Evolutionary conservation across 2,329 filamentous ascomycete genomes (phyloP), one percentile per base, ranked within the genome.

Genomic region (Aureobasidium sp.): DNA sequence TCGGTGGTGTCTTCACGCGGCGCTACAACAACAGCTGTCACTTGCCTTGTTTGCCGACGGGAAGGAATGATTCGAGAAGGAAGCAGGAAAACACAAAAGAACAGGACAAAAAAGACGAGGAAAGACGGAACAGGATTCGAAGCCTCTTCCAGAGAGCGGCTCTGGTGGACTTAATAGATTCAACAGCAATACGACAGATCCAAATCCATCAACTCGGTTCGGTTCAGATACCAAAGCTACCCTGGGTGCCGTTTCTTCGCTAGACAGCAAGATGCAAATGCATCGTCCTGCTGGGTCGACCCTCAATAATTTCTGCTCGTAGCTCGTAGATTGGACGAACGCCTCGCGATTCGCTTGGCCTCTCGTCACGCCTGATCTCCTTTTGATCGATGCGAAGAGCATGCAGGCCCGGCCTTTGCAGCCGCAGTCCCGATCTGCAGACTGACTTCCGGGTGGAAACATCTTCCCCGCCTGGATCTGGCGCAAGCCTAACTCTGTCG

Each of bases 1-100:
- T 60, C 34, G 41, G 43, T 59, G 43, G 55, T 39, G 46, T 60
- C 44, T 60, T 60, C 57, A 60, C 57, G 57, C 57, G 57, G 57
- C 44, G 44, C 34, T 48, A 46, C 57, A 50, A 39, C 55, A 59
- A 34, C 32, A 48, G 55, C 55, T 59, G 55, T 59, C 55, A 48
- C 55, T 48, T 39, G 53, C 53, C 53, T 59, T 59, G 43, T 37
- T 59, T 59, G 55, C 43, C 44, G 57, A 51, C 44, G 17, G 57
- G 44, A 44, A 51, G 46, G 44, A 51, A 51, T 48, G 44, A 48
- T 41, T 59, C 29, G 20, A 48, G 44, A 48, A 39, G 47, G 29
- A 48, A 59, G 43, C 6, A 43, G 34, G 9, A 46, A 48, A 59
- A 47, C 5, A 47, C 55, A 59, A 26, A 44, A 12, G n/a, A 44